Evolutionary conservation across 2,329 filamentous ascomycete species (phyloP).

Genomic region (Bipolaris victoriae): DNA sequence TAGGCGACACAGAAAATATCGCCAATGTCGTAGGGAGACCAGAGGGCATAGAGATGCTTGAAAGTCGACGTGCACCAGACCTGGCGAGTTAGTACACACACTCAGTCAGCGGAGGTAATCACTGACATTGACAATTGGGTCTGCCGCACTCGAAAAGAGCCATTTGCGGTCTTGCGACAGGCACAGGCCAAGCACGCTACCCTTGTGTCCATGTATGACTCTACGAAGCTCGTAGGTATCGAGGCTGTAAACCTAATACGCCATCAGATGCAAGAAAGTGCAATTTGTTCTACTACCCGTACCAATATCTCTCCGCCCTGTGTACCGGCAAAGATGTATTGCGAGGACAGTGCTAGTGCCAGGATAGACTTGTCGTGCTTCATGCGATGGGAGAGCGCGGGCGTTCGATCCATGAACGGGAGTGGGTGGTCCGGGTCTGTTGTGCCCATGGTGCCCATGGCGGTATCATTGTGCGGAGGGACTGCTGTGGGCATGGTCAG

Average conservation of each 20-base stretch:
- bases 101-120: neutral
- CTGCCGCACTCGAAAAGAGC: slow-evolving; percentile 90
- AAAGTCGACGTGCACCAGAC: slow-evolving; percentile 83
- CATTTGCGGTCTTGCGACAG: slow-evolving; percentile 76
- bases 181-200: slow-evolving; percentile 85
- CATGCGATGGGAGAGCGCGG: slow-evolving; percentile 75
- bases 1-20: slow-evolving; percentile 97
- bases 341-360: slow-evolving; percentile 78
- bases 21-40: slow-evolving; percentile 91
- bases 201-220: slow-evolving; percentile 85
- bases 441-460: slow-evolving; percentile 24
- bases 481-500: slow-evolving; percentile 41
- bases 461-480: slow-evolving; percentile 32
- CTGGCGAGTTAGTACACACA: slow-evolving; percentile 41
- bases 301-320: slow-evolving; percentile 90
- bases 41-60: slow-evolving; percentile 82
- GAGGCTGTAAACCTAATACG: slow-evolving; percentile 74
- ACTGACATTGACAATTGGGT: slow-evolving; percentile 83
- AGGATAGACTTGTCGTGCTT: slow-evolving; percentile 81
- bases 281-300: slow-evolving; percentile 28
- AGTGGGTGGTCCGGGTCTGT: slow-evolving; percentile 19
- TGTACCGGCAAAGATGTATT: slow-evolving; percentile 87
- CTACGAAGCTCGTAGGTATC: slow-evolving; percentile 82
- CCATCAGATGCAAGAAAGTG: slow-evolving; percentile 20
- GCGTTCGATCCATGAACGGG: slow-evolving; percentile 41